These are phyloP conservation scores for Musa schizocarpa DNA, from an alignment of 176 grass and related monocot genomes.

Conservation along the genomic window DNA sequence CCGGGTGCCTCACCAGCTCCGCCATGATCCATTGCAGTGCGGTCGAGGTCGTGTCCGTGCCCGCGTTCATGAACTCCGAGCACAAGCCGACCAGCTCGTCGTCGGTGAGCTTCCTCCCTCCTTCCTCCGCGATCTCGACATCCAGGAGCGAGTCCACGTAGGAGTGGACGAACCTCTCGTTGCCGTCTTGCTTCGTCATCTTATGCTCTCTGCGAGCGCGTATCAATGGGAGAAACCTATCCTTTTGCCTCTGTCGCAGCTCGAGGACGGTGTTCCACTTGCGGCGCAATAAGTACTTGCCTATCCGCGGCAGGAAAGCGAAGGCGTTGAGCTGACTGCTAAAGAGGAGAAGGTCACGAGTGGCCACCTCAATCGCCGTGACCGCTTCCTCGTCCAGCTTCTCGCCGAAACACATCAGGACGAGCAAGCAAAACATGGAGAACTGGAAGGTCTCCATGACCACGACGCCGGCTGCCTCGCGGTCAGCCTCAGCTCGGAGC, in stretches of 20 bases:
- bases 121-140: conserved; percentile 39
- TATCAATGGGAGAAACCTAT: background rate
- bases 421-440: background rate
- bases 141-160: conserved; percentile 63
- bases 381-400: background rate
- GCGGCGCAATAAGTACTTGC: background rate
- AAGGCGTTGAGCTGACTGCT: background rate
- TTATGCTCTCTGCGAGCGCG: background rate
- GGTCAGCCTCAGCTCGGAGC: background rate
- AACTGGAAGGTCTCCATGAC: background rate
- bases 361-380: background rate
- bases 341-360: background rate
- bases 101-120: conserved; percentile 27
- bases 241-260: background rate
- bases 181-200: background rate
- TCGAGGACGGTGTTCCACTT: background rate
- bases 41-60: conserved; percentile 55
- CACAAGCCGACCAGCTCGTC: conserved; percentile 41
- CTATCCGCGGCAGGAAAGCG: background rate
- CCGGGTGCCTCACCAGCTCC: conserved; percentile 53
- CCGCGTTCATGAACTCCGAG: conserved; percentile 57
- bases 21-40: conserved; percentile 75
- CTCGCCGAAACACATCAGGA: background rate
- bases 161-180: conserved; percentile 22
- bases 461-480: background rate